phyloP scores from a whole-genome alignment of 129 eudicot genomes.

The Centaurea solstitialis region DNA sequence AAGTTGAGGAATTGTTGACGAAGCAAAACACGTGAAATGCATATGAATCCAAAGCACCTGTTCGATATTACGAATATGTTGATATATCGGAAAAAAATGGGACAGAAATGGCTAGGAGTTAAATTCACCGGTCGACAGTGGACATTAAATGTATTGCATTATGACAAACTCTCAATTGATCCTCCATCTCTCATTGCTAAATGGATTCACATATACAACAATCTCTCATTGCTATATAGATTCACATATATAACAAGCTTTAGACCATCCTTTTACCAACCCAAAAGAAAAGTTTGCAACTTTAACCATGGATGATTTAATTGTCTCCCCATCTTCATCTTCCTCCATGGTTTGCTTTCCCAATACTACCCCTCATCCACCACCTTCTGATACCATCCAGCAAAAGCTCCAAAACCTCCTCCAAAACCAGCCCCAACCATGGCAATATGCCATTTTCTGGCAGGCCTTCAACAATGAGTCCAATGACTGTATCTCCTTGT shows the following conservation, averaged over 20 bases:
- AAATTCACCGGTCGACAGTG: too few relatives aligned
- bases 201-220: background rate
- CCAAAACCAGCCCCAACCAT: constrained; percentile 47
- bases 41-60: too few relatives aligned
- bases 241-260: background rate
- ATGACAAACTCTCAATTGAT: constrained; percentile 6
- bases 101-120: too few relatives aligned
- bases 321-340: constrained; percentile 49
- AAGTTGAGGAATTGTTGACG: too few relatives aligned
- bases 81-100: too few relatives aligned
- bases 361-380: background rate
- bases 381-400: constrained; percentile 27
- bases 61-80: too few relatives aligned
- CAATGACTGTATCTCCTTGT: constrained; percentile 25
- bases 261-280: constrained; percentile 2
- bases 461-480: constrained; percentile 48
- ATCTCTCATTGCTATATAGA: constrained; percentile 16
- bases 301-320: constrained; percentile 39
- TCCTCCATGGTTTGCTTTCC: constrained; percentile 34
- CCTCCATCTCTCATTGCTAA: background rate
- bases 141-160: background rate
- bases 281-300: background rate
- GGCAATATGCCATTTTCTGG: constrained; percentile 73
- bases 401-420: constrained; percentile 52
- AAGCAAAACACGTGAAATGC: too few relatives aligned